Conservation (phyloP, 2,329 filamentous ascomycete species). For the Allantophomopsis cytisporea region DNA sequence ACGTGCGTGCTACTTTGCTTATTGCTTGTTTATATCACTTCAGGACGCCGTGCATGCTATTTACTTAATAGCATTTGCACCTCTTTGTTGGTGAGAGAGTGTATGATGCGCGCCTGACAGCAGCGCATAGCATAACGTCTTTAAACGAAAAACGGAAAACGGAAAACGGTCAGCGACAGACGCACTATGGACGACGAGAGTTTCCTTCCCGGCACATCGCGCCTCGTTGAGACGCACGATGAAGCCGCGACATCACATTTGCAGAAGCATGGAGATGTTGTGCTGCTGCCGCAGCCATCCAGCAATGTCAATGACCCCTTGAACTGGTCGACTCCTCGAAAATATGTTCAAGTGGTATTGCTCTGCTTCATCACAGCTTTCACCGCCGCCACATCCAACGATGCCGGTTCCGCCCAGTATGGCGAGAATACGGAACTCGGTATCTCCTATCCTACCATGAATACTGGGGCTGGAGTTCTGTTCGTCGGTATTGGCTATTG, state of each 20-base stretch:
- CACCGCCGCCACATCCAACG: constrained; percentile 41
- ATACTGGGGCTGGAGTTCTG: constrained; percentile 41
- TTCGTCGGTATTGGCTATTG: constrained; percentile 42
- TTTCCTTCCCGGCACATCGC: constrained; percentile 10
- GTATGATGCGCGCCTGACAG: too few species aligned
- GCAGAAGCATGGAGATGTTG: constrained; percentile 21
- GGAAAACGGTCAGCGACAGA: background rate
- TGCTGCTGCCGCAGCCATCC: constrained; percentile 29
- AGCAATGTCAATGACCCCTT: constrained; percentile 32
- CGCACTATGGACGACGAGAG: constrained; percentile 4
- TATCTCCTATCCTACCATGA: constrained; percentile 36
- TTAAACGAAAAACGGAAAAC: background rate
- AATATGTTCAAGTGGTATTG: constrained; percentile 31
- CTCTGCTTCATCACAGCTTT: constrained; percentile 38
- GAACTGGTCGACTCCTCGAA: constrained; percentile 29
- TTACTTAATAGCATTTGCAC: too few species aligned
- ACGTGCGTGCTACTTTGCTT: too few species aligned
- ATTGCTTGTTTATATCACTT: too few species aligned
- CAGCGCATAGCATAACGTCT: too few species aligned
- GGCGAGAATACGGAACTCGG: constrained; percentile 34
- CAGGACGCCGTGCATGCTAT: too few species aligned
- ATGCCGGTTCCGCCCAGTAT: constrained; percentile 35
- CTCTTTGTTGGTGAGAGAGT: too few species aligned
- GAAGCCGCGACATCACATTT: constrained; percentile 7
- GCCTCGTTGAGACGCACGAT: constrained; percentile 7